phyloP scores from a whole-genome alignment of 1,284 basidiomycete genomes.

The Cutaneotrichosporon sp. region DNA sequence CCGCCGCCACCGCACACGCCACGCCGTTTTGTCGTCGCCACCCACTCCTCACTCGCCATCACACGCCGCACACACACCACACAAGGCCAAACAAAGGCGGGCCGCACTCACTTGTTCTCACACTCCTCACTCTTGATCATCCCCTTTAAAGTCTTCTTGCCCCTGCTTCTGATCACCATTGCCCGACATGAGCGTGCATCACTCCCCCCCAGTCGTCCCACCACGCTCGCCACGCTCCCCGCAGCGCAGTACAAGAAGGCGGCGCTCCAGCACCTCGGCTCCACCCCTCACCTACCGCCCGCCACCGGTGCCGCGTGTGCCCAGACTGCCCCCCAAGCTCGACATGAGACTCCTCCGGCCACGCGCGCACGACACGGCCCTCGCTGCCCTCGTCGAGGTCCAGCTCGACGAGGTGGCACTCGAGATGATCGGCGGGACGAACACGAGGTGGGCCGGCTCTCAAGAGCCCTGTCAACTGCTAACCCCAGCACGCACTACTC shows the following conservation, averaged over 20 bases:
- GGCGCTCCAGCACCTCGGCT: background rate
- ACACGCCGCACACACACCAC: no score
- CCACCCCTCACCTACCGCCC: background rate
- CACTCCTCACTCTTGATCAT: no score
- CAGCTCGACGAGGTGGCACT: background rate
- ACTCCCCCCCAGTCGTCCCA: background rate
- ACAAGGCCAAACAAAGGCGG: no score
- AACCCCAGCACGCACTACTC: conserved; percentile 29
- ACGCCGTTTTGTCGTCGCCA: no score
- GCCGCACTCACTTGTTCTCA: no score
- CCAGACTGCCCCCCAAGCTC: no score
- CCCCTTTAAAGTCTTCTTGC: background rate
- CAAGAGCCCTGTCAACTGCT: no score
- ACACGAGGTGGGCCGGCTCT: conserved; percentile 2
- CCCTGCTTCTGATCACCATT: background rate
- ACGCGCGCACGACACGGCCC: background rate
- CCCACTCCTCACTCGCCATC: no score
- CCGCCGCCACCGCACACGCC: no score
- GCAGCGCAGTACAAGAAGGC: conserved; percentile 4
- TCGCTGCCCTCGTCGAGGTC: background rate
- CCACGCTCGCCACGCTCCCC: background rate
- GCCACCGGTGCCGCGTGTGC: background rate
- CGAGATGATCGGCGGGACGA: conserved; percentile 5
- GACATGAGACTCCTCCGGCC: background rate
- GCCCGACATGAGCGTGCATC: background rate